Base-by-base conservation (phyloP, 2,329 filamentous ascomycete species). In the Endocalyx cinctus region DNA sequence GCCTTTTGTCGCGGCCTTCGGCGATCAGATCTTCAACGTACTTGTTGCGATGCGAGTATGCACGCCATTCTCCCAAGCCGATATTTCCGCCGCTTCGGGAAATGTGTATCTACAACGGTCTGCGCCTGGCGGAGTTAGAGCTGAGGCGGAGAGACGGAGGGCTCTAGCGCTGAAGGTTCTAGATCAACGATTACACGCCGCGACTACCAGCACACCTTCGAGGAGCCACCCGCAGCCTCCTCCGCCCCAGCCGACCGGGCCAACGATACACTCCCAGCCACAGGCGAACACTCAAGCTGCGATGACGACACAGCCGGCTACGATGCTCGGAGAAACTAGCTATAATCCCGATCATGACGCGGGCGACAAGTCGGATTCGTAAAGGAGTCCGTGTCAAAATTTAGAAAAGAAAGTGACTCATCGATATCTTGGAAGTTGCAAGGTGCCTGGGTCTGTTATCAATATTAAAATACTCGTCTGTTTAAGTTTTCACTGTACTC, bases 111-210 rank as follows among this genome's bases (percentile, higher is more conserved):
- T 72, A 34, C 73, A 71, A 45, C 63, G 76, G 25, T 72, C 72
- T 15, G 73, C 70, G 5, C 79, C 74, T 10, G 73, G 81, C 10
- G 78, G 80, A 32, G 86, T 89, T 31, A 79, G 89, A 38, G 90
- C 92, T 31, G 92, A 97, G 61, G 90, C 90, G 1, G 92, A 97
- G 67, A 71, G 92, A 46, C 77, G 92, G 56, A 77, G 92, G 46
- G 89, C 89, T 1, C 66, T 98, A 45, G 92, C 92, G 1, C 70
- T 98, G 35, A 90, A 90, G 56, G 90, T 89, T 4, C 66, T 98
- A 34, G 92, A 98, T 59, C 88, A 97, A 64, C 75, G 92, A 44
- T 68, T 98, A 33, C 85, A 92, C 59, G 84, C 87, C n/a, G 87
- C 88, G 4, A 82, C 84, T 12, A 70, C 69, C 20, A 72, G 61